A percentile compares a stretch with the other conserved stretches of the same genome.
phyloP scores from a whole-genome alignment of 257 asterid species.

The Penstemon eatonii region DNA sequence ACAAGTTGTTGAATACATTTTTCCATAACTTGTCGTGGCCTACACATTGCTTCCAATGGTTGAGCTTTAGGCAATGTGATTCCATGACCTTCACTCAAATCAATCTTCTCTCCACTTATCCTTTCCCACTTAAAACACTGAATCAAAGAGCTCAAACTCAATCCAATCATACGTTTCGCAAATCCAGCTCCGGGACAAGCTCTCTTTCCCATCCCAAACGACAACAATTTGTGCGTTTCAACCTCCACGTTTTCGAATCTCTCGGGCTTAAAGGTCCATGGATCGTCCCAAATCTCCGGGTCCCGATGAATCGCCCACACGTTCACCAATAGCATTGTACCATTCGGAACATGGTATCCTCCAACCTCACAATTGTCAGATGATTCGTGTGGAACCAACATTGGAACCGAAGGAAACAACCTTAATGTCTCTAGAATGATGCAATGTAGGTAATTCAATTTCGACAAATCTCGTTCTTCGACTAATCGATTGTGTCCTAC shows the following conservation, averaged over 20 bases:
- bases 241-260: conserved; percentile 24
- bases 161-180: conserved; percentile 28
- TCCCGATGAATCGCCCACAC: conserved; percentile 34
- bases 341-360: conserved; percentile 27
- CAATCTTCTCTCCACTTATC: conserved; percentile 9
- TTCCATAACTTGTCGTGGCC: conserved; percentile 17
- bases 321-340: conserved; percentile 26
- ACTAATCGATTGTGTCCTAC: conserved; percentile 29
- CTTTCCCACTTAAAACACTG: conserved; percentile 38
- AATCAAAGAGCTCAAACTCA: conserved; percentile 25
- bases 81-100: conserved; percentile 26
- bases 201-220: conserved; percentile 37
- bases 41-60: conserved; percentile 30
- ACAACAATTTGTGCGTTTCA: conserved; percentile 27
- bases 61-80: conserved; percentile 24
- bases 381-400: conserved; percentile 26
- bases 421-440: conserved; percentile 29
- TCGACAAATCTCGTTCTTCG: conserved; percentile 24
- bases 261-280: conserved; percentile 27
- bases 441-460: conserved; percentile 23
- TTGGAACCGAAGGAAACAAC: conserved; percentile 23
- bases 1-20: not conserved
- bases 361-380: conserved; percentile 23
- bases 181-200: conserved; percentile 31
- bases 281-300: conserved; percentile 25